Evolutionary conservation across 768 basidiomycete genomes (phyloP).

Genomic region (Termitomyces sp.): DNA sequence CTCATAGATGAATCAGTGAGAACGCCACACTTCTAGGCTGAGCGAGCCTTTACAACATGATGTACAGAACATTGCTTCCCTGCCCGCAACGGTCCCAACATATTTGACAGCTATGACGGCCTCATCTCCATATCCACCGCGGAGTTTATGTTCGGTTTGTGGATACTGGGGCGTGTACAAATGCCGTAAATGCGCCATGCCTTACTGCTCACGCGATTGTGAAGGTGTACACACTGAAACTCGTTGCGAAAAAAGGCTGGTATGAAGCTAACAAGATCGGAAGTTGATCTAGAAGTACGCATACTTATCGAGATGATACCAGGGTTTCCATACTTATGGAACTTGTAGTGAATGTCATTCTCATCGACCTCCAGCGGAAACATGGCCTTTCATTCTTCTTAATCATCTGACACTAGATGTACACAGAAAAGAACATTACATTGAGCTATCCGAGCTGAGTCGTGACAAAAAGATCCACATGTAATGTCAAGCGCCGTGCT

Average conservation of each 20-base stretch:
- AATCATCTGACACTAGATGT: neutral
- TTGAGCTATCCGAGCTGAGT: constrained; percentile 6
- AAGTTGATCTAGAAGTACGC: neutral
- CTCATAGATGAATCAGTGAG: constrained; percentile 79
- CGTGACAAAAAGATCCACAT: neutral
- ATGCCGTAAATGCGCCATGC: constrained; percentile 71
- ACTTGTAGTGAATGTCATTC: neutral
- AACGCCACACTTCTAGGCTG: constrained; percentile 7
- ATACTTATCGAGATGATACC: neutral
- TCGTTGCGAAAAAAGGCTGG: constrained; percentile 69
- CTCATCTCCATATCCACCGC: constrained; percentile 56
- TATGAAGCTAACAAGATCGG: constrained; percentile 25
- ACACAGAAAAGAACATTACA: constrained; percentile 4
- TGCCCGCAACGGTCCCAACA: constrained; percentile 49
- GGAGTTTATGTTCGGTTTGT: constrained; percentile 79
- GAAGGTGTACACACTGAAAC: constrained; percentile 73
- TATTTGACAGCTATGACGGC: constrained; percentile 70
- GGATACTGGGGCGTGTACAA: constrained; percentile 80
- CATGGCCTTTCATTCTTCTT: neutral
- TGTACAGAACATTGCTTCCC: constrained; percentile 49
- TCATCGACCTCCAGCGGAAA: neutral
- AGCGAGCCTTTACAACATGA: constrained; percentile 3
- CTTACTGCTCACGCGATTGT: constrained; percentile 73
- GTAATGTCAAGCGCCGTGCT: neutral
- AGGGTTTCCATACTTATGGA: neutral